Percentiles rank a stretch among this genome's conserved stretches.
Conservation (phyloP, 352 stramenopile species). For the Globisporangium abappressorium region DNA sequence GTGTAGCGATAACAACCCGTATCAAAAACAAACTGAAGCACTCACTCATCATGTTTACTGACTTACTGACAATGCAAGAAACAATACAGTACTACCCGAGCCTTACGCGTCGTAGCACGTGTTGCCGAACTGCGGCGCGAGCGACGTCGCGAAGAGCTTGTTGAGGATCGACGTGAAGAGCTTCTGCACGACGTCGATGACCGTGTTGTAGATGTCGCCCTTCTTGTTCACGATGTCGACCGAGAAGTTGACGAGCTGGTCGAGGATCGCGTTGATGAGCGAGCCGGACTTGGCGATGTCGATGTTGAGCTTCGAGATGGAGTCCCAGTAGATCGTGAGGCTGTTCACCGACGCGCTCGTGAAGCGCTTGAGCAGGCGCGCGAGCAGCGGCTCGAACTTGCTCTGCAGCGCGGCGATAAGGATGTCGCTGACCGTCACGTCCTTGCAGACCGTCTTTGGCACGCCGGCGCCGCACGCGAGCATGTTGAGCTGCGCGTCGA, state of each 20-base stretch:
- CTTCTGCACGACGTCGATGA: slow-evolving; percentile 13
- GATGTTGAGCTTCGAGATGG: slow-evolving; percentile 19
- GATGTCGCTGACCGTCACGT: slow-evolving; percentile 34
- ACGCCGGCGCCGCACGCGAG: slow-evolving; percentile 19
- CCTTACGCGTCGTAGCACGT: slow-evolving; percentile 10
- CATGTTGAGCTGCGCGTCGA: slow-evolving; percentile 21
- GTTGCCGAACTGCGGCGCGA: slow-evolving; percentile 14
- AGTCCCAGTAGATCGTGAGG: slow-evolving; percentile 29
- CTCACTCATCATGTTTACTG: not conserved
- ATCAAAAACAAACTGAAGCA: not conserved
- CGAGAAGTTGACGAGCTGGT: slow-evolving; percentile 11
- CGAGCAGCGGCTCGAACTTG: slow-evolving; percentile 23
- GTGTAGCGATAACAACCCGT: not conserved
- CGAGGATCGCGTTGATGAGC: slow-evolving; percentile 8
- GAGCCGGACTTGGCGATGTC: slow-evolving; percentile 9
- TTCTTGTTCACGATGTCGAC: slow-evolving; percentile 17
- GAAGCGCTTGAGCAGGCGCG: slow-evolving; percentile 37
- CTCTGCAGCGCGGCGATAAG: slow-evolving; percentile 26
- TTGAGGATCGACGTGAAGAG: slow-evolving; percentile 15
- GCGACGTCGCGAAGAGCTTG: slow-evolving; percentile 5
- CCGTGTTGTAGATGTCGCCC: slow-evolving; percentile 16
- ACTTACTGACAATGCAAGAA: not conserved
- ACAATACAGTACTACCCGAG: not conserved
- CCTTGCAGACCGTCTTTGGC: slow-evolving; percentile 24
- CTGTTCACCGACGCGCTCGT: slow-evolving; percentile 34